A percentile compares a stretch with the other conserved stretches of the same genome.
These are phyloP conservation scores for Cylindrodendrum hubeiense DNA, from an alignment of 2,329 filamentous ascomycete genomes.

Conservation along the genomic window DNA sequence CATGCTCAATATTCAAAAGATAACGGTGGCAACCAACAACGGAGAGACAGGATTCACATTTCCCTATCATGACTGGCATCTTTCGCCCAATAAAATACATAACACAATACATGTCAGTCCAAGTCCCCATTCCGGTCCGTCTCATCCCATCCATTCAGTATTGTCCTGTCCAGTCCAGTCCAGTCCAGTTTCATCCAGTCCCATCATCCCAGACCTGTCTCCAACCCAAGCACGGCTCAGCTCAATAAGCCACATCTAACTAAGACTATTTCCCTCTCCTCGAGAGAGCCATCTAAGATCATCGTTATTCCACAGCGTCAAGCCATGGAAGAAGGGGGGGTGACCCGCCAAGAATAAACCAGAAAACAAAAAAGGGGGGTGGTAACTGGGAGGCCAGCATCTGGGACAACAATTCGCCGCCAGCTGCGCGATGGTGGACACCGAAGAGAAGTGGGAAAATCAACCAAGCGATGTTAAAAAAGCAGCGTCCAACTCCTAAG, in stretches of 20 bases:
- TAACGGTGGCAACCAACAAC: neutral
- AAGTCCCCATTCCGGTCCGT: constrained; percentile 7
- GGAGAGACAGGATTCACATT: constrained; percentile 5
- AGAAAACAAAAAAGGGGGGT: constrained; percentile 28
- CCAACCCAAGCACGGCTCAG: constrained; percentile 1
- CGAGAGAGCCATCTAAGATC: constrained; percentile 25
- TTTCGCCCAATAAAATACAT: constrained; percentile 28
- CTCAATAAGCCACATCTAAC: constrained; percentile 25
- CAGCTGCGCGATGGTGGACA: constrained; percentile 17
- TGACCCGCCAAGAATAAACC: constrained; percentile 30
- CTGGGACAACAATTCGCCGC: constrained; percentile 11
- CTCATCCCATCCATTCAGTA: constrained; percentile 10
- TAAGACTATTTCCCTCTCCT: constrained; percentile 25
- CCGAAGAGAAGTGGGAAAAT: constrained; percentile 9
- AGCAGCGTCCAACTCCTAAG: constrained; percentile 43
- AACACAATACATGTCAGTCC: constrained; percentile 31
- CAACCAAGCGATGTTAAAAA: constrained; percentile 31
- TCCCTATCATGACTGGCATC: constrained; percentile 18
- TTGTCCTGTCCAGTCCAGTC: constrained; percentile 18
- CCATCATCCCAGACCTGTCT: constrained; percentile 26
- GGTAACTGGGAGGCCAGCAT: constrained; percentile 24
- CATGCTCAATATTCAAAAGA: neutral
- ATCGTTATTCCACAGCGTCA: constrained; percentile 26
- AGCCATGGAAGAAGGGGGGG: constrained; percentile 26
- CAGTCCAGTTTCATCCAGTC: constrained; percentile 28